Evolutionary conservation across 208 protist genomes (phyloP).

Genomic region (Leishmania tropica): DNA sequence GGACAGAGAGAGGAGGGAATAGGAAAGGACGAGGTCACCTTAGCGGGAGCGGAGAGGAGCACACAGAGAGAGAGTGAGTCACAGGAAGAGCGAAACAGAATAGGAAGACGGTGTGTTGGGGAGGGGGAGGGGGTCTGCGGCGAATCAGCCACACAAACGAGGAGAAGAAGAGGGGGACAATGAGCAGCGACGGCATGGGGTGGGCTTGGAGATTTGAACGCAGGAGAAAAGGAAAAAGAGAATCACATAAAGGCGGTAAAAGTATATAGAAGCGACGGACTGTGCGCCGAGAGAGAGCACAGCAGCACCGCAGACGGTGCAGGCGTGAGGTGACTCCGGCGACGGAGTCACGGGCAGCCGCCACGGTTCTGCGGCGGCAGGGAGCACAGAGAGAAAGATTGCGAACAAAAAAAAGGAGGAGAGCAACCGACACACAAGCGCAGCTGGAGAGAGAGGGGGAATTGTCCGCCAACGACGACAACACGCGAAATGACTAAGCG

Average conservation of each 20-base stretch:
- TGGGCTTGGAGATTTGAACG: neutral
- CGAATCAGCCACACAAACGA: neutral
- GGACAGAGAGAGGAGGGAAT: neutral
- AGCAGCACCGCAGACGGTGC: neutral
- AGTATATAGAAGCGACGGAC: neutral
- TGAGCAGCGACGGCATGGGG: neutral
- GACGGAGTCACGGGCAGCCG: neutral
- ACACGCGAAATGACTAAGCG: too few species aligned
- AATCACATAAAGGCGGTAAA: neutral
- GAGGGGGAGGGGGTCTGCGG: neutral
- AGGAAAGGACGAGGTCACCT: neutral
- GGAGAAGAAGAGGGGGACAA: neutral
- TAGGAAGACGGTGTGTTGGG: neutral
- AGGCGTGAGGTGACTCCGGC: neutral
- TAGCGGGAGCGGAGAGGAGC: neutral
- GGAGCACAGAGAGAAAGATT: neutral
- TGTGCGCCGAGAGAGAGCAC: neutral
- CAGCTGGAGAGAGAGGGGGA: neutral
- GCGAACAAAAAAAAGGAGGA: neutral
- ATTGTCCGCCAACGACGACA: too few species aligned
- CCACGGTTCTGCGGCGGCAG: neutral
- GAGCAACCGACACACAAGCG: neutral
- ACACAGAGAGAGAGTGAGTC: neutral
- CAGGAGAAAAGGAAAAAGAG: neutral
- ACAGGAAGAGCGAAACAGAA: neutral